Evolutionary conservation across 75 land plant species (phyloP), one percentile per base, ranked within the genome.

Genomic region (Pinus taeda): DNA sequence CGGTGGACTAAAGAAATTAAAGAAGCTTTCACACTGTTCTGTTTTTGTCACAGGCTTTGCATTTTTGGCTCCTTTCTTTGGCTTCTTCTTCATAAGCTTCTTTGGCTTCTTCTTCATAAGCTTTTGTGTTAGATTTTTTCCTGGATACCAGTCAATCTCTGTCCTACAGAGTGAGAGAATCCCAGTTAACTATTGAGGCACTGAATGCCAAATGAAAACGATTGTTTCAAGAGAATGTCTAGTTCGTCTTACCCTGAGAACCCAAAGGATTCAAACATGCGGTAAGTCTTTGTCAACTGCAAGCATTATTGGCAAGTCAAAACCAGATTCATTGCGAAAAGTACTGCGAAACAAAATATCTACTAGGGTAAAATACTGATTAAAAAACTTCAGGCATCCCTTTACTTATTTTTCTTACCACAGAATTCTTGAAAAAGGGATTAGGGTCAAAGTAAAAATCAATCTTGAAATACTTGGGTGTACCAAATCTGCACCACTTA

Each of bases 31-130:
- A 87, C 99, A 97, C 20, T 83, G 79, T 80, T 97, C 99, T 57
- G 92, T 95, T 81, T 97, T 97, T 14, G 98, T 95, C 0, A 95
- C 85, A 6, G 95, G 95, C 75, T 92, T 97, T 13, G 89, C 75
- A 82, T 90, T 94, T 87, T 92, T 96, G 22, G 95, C 87, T 59
- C 99, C 99, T 81, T 95, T 94, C 90, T 83, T 95, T 53, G 99
- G 98, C 82, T 97, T 97, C 88, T 97, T 97, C 79, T 95, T 97
- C 78, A 97, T 79, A 57, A 97, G 76, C 77, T 97, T 97, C 90
- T 83, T 95, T 53, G 99, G 98, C 82, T 97, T 97, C 88, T 97
- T 97, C 79, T 95, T 97, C 78, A 97, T 79, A 57, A 97, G 76
- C 77, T 97, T 97, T 81, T 92, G 93, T 24, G 99, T 97, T 63